These are phyloP conservation scores for Stephania yunnanensis DNA, from an alignment of 164 flowering plant species.

Conservation along the genomic window DNA sequence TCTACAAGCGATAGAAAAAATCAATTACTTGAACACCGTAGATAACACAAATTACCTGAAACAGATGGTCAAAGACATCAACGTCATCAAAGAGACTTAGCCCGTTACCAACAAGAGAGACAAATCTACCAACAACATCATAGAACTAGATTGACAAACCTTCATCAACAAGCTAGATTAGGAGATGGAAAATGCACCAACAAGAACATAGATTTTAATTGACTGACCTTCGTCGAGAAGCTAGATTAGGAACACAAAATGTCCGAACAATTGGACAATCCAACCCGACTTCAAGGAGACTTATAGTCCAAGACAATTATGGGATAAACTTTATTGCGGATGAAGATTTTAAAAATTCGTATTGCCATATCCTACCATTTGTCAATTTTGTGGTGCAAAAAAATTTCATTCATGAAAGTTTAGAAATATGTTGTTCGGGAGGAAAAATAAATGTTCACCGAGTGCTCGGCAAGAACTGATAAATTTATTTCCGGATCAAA, in stretches of 20 bases:
- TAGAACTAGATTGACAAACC: not conserved
- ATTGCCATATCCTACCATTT: not conserved
- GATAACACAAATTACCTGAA: not conserved
- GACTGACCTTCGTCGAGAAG: too few relatives aligned
- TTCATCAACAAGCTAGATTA: not conserved
- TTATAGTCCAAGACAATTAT: not conserved
- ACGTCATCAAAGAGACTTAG: not conserved
- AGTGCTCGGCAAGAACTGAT: not conserved
- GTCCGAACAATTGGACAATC: not conserved
- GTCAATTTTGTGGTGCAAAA: not conserved
- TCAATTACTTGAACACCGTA: too few relatives aligned
- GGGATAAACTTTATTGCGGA: not conserved
- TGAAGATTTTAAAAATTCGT: not conserved
- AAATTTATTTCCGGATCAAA: too few relatives aligned
- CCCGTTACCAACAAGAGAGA: not conserved
- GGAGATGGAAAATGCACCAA: too few relatives aligned
- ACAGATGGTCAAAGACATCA: not conserved
- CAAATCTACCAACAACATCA: not conserved
- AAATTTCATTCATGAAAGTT: not conserved
- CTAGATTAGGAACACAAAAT: too few relatives aligned
- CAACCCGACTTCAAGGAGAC: too few relatives aligned
- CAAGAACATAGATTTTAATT: too few relatives aligned
- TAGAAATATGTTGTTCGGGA: not conserved
- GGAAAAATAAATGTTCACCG: not conserved
- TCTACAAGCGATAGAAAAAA: too few relatives aligned